phyloP scores from a whole-genome alignment of 2,329 filamentous ascomycete species.

The Exserohilum rostratum region DNA sequence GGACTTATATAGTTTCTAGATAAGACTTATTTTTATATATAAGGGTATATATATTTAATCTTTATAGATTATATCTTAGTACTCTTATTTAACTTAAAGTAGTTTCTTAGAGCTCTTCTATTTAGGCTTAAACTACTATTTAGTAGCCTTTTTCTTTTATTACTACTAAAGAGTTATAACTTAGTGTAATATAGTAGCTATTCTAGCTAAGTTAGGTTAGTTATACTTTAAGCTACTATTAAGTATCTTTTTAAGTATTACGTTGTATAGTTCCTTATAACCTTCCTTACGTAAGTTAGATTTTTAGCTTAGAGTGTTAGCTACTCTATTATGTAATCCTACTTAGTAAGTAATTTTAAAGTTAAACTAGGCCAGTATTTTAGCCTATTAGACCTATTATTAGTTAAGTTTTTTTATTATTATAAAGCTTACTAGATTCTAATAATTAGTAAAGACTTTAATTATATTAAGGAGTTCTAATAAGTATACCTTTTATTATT shows the following conservation, averaged over 20 bases:
- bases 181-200: background rate
- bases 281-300: background rate
- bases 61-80: no score
- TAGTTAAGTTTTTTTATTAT: slow-evolving; percentile 2
- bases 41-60: background rate
- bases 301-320: background rate
- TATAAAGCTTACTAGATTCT: slow-evolving; percentile 9
- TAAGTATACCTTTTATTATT: no score
- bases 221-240: background rate
- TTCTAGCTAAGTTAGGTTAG: background rate
- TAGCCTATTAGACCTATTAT: background rate
- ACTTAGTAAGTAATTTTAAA: background rate
- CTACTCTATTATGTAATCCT: background rate
- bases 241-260: background rate
- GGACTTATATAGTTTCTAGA: background rate
- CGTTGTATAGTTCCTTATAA: background rate
- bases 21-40: background rate
- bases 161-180: background rate
- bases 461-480: no score
- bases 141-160: background rate
- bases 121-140: background rate
- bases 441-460: slow-evolving; percentile 20
- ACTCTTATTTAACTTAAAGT: no score
- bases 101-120: background rate
- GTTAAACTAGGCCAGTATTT: background rate